Evolutionary conservation across 768 basidiomycete genomes (phyloP), one percentile per base, ranked within the genome.

Genomic region (Pleurotus ostreatus): DNA sequence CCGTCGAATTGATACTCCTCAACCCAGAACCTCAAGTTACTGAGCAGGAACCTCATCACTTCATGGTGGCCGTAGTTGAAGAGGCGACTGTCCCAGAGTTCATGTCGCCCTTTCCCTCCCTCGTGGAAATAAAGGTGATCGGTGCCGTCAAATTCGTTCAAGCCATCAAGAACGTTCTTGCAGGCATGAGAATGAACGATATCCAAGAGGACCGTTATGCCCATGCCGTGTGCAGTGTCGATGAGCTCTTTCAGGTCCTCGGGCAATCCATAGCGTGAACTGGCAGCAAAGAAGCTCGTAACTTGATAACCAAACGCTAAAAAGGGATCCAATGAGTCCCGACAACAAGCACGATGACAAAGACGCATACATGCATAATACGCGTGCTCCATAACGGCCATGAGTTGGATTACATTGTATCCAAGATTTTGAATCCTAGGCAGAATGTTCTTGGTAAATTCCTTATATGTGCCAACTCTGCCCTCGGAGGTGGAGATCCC

Each of bases 111-210:
- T 71, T 86, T 93, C 4, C 73, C 78, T 47, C 97, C 97, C 60
- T 87, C 93, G 63, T 98, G 97, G 81, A 99, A 99, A 74, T 98
- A 99, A 30, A 84, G 84, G 69, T 98, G 94, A 70, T 98, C 97
- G 2, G 90, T 87, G n/a, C 97, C 97, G 64, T 99, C 97, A 65
- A 97, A 99, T 66, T 85, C 78, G 70, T 98, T 99, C 51, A 99
- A 72, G 39, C 97, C 97, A 65, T 99, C 97, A 44, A 94, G 78
- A 38, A 96, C 87, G 66, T 99, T 99, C 74, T 98, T 99, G 78
- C 89, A 94, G 2, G 97, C 96, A 73, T 99, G 97, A 15, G 94
- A 97, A 72, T 99, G 97, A 0, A 99, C 96, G 52, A 99, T 83
- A 65, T 99, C 97, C 47, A 99, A 85, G 46, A 99, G 85, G 40